phyloP scores from a whole-genome alignment of 2,329 filamentous ascomycete species.

The Botryotinia convoluta region DNA sequence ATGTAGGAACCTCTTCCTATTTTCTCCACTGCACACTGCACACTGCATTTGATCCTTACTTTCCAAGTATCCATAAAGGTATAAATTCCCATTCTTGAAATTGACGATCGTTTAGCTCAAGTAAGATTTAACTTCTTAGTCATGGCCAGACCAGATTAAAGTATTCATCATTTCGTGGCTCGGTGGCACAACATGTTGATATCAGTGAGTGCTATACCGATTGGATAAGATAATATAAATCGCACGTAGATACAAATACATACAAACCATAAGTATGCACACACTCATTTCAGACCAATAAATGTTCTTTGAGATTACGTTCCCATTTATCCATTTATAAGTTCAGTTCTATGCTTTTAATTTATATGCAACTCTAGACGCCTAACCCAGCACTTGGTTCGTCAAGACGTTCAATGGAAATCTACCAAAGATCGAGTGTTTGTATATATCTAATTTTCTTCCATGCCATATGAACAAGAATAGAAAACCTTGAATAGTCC shows the following conservation, averaged over 20 bases:
- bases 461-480: constrained; percentile 16
- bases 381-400: constrained; percentile 19
- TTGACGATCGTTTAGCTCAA: background rate
- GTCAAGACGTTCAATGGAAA: constrained; percentile 18
- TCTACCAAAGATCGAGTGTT: constrained; percentile 18
- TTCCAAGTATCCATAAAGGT: background rate
- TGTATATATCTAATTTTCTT: constrained; percentile 6
- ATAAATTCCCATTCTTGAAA: background rate
- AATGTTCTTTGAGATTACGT: background rate
- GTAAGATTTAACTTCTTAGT: background rate
- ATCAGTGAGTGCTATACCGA: background rate
- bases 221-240: background rate
- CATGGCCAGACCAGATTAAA: background rate
- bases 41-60: background rate
- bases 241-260: background rate
- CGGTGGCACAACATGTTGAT: background rate
- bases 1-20: background rate
- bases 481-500: constrained; percentile 13
- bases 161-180: background rate
- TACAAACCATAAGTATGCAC: background rate
- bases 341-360: background rate
- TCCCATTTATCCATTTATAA: background rate
- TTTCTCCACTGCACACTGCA: background rate
- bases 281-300: background rate
- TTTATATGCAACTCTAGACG: constrained; percentile 17